Conservation (phyloP, 1,284 basidiomycete genomes). For the Apiotrichum montevideense region DNA sequence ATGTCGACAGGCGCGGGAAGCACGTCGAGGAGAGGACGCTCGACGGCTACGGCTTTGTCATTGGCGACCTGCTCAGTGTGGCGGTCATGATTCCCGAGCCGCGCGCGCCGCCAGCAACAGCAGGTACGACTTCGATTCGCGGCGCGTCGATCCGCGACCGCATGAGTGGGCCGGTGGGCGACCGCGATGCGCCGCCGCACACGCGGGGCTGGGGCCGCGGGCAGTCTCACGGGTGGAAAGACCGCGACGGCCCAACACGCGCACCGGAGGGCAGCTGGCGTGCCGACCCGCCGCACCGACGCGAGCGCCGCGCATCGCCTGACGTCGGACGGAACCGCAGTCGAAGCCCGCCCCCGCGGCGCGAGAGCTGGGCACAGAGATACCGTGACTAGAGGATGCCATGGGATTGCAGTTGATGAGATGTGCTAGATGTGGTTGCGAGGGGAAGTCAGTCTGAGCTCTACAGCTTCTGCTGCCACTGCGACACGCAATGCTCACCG, state of each 20-base stretch:
- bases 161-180: not conserved
- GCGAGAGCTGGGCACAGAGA: conserved; percentile 2
- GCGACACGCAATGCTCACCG: too few relatives aligned
- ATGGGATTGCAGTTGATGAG: too few relatives aligned
- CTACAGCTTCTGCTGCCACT: too few relatives aligned
- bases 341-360: conserved; percentile 4
- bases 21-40: conserved; percentile 35
- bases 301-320: not conserved
- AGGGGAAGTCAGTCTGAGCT: too few relatives aligned
- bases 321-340: conserved; percentile 2
- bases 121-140: not conserved
- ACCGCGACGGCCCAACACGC: conserved; percentile 7
- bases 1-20: conserved; percentile 6
- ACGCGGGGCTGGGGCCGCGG: not conserved
- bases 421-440: too few relatives aligned
- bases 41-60: conserved; percentile 38
- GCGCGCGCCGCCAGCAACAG: conserved; percentile 5
- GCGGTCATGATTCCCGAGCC: conserved; percentile 34
- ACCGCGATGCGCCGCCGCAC: conserved; percentile 6
- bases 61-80: conserved; percentile 38
- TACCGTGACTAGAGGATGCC: not conserved
- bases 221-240: conserved; percentile 1
- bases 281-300: conserved; percentile 7
- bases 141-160: not conserved
- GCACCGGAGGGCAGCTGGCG: conserved; percentile 17